A percentile compares a stretch with the other conserved stretches of the same genome.
phyloP scores from a whole-genome alignment of 1,284 basidiomycete genomes.

The Exsudoporus floridanus region DNA sequence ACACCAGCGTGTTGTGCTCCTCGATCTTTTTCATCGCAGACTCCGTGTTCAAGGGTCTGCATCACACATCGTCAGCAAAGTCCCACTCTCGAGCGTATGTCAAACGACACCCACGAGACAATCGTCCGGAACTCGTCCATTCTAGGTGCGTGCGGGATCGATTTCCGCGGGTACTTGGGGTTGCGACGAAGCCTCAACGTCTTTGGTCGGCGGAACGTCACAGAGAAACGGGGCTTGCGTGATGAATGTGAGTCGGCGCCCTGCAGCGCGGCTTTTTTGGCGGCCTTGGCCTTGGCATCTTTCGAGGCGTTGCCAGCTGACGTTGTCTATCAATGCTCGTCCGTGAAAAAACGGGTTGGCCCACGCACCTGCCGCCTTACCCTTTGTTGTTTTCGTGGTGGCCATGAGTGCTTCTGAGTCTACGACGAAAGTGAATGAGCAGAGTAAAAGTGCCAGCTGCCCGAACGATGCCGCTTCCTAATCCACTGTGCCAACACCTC shows the following conservation, averaged over 20 bases:
- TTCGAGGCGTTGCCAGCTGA: slow-evolving; percentile 33
- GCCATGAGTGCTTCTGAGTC: slow-evolving; percentile 46
- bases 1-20: slow-evolving; percentile 99
- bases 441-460: not conserved
- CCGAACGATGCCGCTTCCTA: not conserved
- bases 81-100: not conserved
- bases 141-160: slow-evolving; percentile 89
- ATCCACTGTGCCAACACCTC: not conserved
- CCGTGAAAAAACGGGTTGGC: slow-evolving; percentile 6
- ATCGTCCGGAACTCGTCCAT: slow-evolving; percentile 98
- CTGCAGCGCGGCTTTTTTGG: slow-evolving; percentile 96
- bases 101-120: slow-evolving; percentile 64
- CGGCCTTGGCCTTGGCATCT: slow-evolving; percentile 86
- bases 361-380: slow-evolving; percentile 53
- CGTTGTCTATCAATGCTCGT: slow-evolving; percentile 7
- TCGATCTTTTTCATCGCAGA: slow-evolving; percentile 98
- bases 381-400: slow-evolving; percentile 61
- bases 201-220: slow-evolving; percentile 96
- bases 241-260: slow-evolving; percentile 74
- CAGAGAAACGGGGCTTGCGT: slow-evolving; percentile 85
- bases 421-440: slow-evolving; percentile 9
- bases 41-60: slow-evolving; percentile 78
- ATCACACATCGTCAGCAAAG: slow-evolving; percentile 12
- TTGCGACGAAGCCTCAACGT: slow-evolving; percentile 84
- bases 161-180: slow-evolving; percentile 93